A percentile compares a stretch with the other conserved stretches of the same genome.
Conservation (phyloP, 1,139 yeast species). For the Geotrichum macrosporum region DNA sequence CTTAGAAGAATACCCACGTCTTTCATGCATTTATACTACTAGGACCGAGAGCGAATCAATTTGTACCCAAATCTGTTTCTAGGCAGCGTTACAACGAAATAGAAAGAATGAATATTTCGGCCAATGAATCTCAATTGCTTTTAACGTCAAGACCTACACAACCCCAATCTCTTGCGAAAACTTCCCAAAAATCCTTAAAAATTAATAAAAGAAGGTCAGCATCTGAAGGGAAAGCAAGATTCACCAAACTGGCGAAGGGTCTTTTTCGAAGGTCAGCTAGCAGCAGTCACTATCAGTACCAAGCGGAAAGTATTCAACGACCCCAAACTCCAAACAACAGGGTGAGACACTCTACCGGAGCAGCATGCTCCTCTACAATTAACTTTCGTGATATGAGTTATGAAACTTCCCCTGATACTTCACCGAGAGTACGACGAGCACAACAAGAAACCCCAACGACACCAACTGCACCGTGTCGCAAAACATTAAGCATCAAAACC, state of each 20-base stretch:
- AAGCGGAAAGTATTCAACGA: background rate
- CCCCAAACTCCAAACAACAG: background rate
- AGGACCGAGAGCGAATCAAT: no score
- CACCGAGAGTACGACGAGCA: background rate
- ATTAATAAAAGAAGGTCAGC: constrained; percentile 11
- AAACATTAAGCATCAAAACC: constrained; percentile 10
- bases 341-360: background rate
- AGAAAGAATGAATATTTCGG: no score
- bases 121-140: no score
- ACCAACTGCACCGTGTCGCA: constrained; percentile 8
- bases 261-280: constrained; percentile 6
- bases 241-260: constrained; percentile 9
- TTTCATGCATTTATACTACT: no score
- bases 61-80: no score
- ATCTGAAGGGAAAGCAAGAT: constrained; percentile 8
- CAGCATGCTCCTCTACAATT: background rate
- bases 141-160: no score
- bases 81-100: no score
- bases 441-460: background rate
- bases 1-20: no score
- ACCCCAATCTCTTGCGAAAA: no score
- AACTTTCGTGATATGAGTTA: no score
- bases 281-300: background rate
- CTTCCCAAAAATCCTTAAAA: background rate
- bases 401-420: constrained; percentile 8